Percentiles rank a stretch among this genome's conserved stretches.
Evolutionary conservation across 2,329 filamentous ascomycete genomes (phyloP).

Genomic region (Chalaropsis ovoidea): DNA sequence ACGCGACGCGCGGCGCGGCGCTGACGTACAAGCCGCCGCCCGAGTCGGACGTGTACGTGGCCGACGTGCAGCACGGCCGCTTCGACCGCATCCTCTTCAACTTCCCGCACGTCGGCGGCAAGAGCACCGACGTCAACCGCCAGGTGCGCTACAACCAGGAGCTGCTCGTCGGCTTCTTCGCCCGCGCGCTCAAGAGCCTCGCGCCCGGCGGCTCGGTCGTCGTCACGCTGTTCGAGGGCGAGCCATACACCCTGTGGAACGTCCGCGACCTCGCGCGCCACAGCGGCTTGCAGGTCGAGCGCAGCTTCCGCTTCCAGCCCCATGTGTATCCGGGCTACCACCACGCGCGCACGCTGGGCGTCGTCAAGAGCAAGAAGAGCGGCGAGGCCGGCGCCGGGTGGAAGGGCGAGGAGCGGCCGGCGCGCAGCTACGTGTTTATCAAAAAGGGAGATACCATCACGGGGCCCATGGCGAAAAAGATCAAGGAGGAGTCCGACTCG

Average conservation of each 20-base stretch:
- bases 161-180: constrained; percentile 60
- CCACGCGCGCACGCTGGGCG: constrained; percentile 63
- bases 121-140: constrained; percentile 84
- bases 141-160: constrained; percentile 89
- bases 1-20: constrained; percentile 54
- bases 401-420: constrained; percentile 37
- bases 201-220: constrained; percentile 52
- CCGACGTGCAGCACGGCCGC: constrained; percentile 28
- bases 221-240: constrained; percentile 82
- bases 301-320: constrained; percentile 60
- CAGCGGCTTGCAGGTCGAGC: constrained; percentile 56
- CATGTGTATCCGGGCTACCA: constrained; percentile 61
- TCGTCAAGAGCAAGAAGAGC: constrained; percentile 41
- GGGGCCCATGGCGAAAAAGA: constrained; percentile 30
- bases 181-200: constrained; percentile 39
- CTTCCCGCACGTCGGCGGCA: constrained; percentile 91
- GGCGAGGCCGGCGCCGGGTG: constrained; percentile 38
- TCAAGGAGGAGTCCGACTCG: constrained; percentile 32
- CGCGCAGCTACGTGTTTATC: constrained; percentile 54
- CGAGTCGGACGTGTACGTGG: constrained; percentile 27
- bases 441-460: constrained; percentile 43
- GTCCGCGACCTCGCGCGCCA: constrained; percentile 77
- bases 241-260: constrained; percentile 95
- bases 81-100: constrained; percentile 86
- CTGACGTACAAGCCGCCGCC: constrained; percentile 33